These are phyloP conservation scores for Canavalia ensiformis DNA, from an alignment of 306 rosid species.

Conservation along the genomic window DNA sequence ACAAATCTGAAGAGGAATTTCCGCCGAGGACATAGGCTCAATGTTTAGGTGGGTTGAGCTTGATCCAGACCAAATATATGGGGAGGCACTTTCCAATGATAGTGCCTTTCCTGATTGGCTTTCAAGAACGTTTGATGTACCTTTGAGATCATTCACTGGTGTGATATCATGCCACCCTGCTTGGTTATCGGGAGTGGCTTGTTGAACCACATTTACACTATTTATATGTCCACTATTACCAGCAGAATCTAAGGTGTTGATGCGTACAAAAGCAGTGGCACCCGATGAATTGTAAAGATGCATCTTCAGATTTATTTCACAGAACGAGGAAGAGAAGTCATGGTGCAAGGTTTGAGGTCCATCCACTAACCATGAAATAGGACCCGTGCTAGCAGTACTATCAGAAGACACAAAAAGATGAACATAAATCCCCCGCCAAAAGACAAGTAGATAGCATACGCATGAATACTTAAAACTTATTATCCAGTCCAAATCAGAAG, in stretches of 20 bases:
- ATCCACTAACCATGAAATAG: constrained; percentile 86
- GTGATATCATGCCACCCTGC: constrained; percentile 89
- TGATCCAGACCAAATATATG: constrained; percentile 89
- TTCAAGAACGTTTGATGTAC: constrained; percentile 61
- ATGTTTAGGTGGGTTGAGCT: constrained; percentile 76
- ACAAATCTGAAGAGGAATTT: constrained; percentile 87
- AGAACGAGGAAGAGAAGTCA: constrained; percentile 74
- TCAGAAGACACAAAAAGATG: constrained; percentile 32
- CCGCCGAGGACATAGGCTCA: constrained; percentile 67
- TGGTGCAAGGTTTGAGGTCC: constrained; percentile 83
- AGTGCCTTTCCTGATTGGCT: constrained; percentile 54
- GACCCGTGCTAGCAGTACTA: constrained; percentile 79
- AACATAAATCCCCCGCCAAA: constrained; percentile 5
- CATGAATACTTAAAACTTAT: constrained; percentile 30
- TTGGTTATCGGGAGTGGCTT: constrained; percentile 60
- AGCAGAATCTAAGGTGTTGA: constrained; percentile 64
- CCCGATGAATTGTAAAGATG: constrained; percentile 75
- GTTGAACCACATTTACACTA: constrained; percentile 48
- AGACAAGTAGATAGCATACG: constrained; percentile 3
- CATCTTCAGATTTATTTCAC: constrained; percentile 82
- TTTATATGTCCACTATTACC: constrained; percentile 44
- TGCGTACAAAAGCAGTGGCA: constrained; percentile 61
- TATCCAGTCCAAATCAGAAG: constrained; percentile 39
- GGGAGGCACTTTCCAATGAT: constrained; percentile 65
- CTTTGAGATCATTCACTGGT: constrained; percentile 66